Percentiles rank a stretch among this genome's conserved stretches.
Conservation (phyloP, 495 filamentous ascomycete species). For the Letharia columbiana region DNA sequence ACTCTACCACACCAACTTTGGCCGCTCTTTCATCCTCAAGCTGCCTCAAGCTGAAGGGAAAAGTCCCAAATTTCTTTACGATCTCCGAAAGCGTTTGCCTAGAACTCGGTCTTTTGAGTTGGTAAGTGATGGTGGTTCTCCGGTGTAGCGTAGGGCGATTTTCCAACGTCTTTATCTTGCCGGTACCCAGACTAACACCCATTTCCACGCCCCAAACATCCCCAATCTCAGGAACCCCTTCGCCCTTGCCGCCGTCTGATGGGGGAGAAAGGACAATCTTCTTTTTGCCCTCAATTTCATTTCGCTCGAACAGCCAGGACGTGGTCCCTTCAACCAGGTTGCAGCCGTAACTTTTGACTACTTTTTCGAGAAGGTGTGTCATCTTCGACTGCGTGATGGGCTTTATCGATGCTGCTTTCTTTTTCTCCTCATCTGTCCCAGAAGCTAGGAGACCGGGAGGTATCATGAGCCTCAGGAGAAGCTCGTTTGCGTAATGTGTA, state of each 20-base stretch:
- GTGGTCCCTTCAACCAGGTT: conserved; percentile 96
- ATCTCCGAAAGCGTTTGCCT: conserved; percentile 85
- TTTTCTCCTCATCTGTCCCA: conserved; percentile 88
- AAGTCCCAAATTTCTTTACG: conserved; percentile 91
- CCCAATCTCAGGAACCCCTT: conserved; percentile 80
- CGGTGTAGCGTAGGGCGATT: conserved; percentile 87
- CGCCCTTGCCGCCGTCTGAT: conserved; percentile 74
- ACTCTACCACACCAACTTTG: conserved; percentile 93
- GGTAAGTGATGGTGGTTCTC: conserved; percentile 81
- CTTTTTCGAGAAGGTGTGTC: conserved; percentile 77
- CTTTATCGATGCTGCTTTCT: conserved; percentile 76
- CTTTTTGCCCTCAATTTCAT: conserved; percentile 97
- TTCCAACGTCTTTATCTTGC: conserved; percentile 85
- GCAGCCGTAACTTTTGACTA: conserved; percentile 83
- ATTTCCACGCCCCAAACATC: conserved; percentile 98
- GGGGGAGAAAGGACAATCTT: conserved; percentile 90
- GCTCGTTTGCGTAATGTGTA: conserved; percentile 90
- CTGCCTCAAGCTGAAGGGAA: conserved; percentile 96
- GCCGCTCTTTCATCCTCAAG: conserved; percentile 93
- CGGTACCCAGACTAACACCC: conserved; percentile 79
- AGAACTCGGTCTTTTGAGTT: conserved; percentile 84
- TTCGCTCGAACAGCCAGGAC: conserved; percentile 87
- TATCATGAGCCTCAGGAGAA: conserved; percentile 81
- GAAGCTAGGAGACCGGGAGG: conserved; percentile 75
- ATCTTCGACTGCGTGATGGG: conserved; percentile 75